Percentiles rank a stretch among this genome's conserved stretches.
Evolutionary conservation across 2,329 filamentous ascomycete species (phyloP).

Genomic region (Bimuria novae-zelandiae): DNA sequence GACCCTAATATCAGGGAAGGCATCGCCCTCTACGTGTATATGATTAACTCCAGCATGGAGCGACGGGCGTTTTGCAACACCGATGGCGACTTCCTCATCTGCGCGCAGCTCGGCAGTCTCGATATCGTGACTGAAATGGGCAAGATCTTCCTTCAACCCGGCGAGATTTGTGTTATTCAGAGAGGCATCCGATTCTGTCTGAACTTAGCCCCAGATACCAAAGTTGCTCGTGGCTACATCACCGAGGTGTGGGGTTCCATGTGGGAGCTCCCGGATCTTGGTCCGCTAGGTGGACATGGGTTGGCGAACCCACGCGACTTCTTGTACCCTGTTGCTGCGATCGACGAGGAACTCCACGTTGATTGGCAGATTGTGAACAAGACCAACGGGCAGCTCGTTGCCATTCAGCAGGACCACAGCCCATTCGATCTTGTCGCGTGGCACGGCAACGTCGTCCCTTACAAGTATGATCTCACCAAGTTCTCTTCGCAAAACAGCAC

Average conservation of each 20-base stretch:
- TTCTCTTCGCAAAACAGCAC: constrained; percentile 47
- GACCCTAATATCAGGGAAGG: constrained; percentile 58
- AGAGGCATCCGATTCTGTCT: constrained; percentile 46
- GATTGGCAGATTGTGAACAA: constrained; percentile 44
- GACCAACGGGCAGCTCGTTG: constrained; percentile 39
- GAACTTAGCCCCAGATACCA: constrained; percentile 38
- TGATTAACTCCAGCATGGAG: constrained; percentile 54
- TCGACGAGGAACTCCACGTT: constrained; percentile 43
- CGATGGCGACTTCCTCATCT: constrained; percentile 47
- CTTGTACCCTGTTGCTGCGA: constrained; percentile 44
- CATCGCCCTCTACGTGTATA: constrained; percentile 56
- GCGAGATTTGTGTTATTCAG: constrained; percentile 49
- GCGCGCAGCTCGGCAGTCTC: constrained; percentile 42
- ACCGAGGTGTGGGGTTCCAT: constrained; percentile 48
- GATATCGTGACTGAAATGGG: constrained; percentile 49
- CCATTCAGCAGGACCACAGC: constrained; percentile 45
- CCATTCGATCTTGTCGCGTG: constrained; percentile 52
- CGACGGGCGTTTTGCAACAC: constrained; percentile 53
- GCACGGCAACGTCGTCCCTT: constrained; percentile 52
- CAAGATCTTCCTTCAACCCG: constrained; percentile 44
- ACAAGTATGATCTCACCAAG: constrained; percentile 61
- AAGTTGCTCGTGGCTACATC: constrained; percentile 45
- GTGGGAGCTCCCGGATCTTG: constrained; percentile 48
- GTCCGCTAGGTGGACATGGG: constrained; percentile 47
- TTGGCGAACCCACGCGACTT: constrained; percentile 48